Conservation (phyloP, 2,329 filamentous ascomycete genomes). For the Phyllachora maydis region DNA sequence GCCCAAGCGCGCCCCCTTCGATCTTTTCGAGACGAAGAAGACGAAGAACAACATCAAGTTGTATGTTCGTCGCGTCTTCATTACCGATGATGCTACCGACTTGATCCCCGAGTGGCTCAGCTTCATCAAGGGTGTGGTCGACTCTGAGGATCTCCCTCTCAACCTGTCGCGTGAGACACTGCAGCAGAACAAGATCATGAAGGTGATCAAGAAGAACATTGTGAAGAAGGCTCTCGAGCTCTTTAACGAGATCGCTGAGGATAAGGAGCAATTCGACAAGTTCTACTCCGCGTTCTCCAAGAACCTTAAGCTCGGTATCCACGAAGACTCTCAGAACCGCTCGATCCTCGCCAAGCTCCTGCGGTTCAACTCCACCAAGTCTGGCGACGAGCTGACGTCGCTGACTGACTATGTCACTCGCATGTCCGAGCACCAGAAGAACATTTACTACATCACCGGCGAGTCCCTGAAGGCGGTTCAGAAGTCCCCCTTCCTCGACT, state of each 20-base stretch:
- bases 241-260: conserved; percentile 96
- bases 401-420: conserved; percentile 95
- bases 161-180: conserved; percentile 99
- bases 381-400: conserved; percentile 85
- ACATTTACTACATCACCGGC: conserved; percentile 99
- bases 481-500: conserved; percentile 97
- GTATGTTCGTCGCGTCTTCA: conserved; percentile 99
- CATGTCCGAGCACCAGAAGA: conserved; percentile 99
- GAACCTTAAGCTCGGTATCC: conserved; percentile 99
- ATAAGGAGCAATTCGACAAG: conserved; percentile 99
- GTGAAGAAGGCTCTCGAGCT: conserved; percentile 99
- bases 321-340: conserved; percentile 99
- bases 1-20: conserved; percentile 97
- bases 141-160: conserved; percentile 97
- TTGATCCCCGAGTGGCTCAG: conserved; percentile 98
- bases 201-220: conserved; percentile 99
- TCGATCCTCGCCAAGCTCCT: conserved; percentile 85
- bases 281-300: conserved; percentile 99
- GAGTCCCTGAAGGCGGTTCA: conserved; percentile 96
- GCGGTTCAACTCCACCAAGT: conserved; percentile 98
- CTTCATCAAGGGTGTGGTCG: conserved; percentile 99
- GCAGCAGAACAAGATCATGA: conserved; percentile 99
- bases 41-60: conserved; percentile 99
- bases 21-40: conserved; percentile 99
- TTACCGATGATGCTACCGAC: conserved; percentile 97